phyloP scores from a whole-genome alignment of 1,284 basidiomycete genomes.

The Tylopilus orsonianus region DNA sequence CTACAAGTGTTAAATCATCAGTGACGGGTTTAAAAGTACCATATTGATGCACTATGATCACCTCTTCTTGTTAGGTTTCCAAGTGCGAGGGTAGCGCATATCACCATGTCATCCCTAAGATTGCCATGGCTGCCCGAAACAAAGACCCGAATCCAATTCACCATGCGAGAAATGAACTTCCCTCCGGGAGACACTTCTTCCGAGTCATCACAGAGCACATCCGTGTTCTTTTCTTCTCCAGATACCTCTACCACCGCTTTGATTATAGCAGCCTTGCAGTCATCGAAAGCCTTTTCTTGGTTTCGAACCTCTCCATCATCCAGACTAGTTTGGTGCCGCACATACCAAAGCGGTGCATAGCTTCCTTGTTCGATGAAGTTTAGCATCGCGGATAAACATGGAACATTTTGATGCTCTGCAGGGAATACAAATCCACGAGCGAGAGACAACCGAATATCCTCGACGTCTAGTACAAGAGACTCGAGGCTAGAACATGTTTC shows the following conservation, averaged over 20 bases:
- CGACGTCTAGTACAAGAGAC: slow-evolving; percentile 71
- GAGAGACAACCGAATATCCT: slow-evolving; percentile 67
- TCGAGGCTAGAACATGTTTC: slow-evolving; percentile 75
- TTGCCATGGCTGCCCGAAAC: slow-evolving; percentile 32
- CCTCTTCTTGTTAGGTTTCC: slow-evolving; percentile 82
- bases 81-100: slow-evolving; percentile 79
- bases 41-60: slow-evolving; percentile 34
- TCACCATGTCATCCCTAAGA: slow-evolving; percentile 72
- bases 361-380: slow-evolving; percentile 70
- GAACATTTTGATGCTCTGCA: slow-evolving; percentile 54
- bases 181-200: slow-evolving; percentile 59
- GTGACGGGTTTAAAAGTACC: background rate
- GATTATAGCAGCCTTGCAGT: slow-evolving; percentile 82
- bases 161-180: slow-evolving; percentile 71
- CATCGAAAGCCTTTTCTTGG: slow-evolving; percentile 71
- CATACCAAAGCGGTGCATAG: slow-evolving; percentile 64
- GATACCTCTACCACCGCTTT: slow-evolving; percentile 84
- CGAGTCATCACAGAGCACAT: slow-evolving; percentile 70
- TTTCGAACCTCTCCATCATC: slow-evolving; percentile 46
- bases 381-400: slow-evolving; percentile 62
- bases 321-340: slow-evolving; percentile 36
- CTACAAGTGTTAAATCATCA: slow-evolving; percentile 38
- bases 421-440: slow-evolving; percentile 64
- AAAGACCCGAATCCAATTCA: slow-evolving; percentile 71
- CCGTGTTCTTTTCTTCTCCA: slow-evolving; percentile 78